Evolutionary conservation across 305 asterid species (phyloP), one percentile per base, ranked within the genome.

Genomic region (Withania somnifera): DNA sequence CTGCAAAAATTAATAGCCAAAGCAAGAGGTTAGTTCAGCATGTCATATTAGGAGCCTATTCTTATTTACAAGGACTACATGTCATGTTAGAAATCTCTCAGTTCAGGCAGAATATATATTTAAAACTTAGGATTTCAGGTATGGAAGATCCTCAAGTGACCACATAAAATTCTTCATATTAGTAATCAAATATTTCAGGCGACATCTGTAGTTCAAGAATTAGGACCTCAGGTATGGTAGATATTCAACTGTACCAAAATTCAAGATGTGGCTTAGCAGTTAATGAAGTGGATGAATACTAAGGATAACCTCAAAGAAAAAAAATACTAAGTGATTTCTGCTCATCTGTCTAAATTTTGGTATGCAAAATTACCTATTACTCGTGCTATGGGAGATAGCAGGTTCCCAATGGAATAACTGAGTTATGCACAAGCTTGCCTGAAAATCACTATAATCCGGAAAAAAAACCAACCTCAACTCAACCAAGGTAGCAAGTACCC

Each of bases 1-100:
- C 98, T 92, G 94, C 86, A 68, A 85, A 87, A 78, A 82, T 78
- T 50, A 54, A 84, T 42, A 73, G 73, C 9, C 81, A 75, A 75
- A 82, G 78, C 64, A 82, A 79, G 82, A 6, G 67, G 20, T 50
- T 28, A 51, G 19, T 30, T 76, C 63, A 51, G 1, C 30, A 75
- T 50, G 63, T 17, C 80, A 75, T 76, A 42, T 26, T 24, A 26
- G 17, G 15, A 13, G 54, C 11, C 36, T 13, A 42, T 8, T 73
- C 3, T 11, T 19, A 1, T 67, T 36, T 19, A 67, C 5, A 67
- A 67, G 52, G 8, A 66, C 51, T 10, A 10, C 30, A 75, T 1
- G 11, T 51, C 80, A 75, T 28, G 15, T 26, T 14, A 47, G 60
- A 26, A 24, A 47, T 45, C 7, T 15, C 45, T 3, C 26, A 26